These are phyloP conservation scores for Penicillium daleae DNA, from an alignment of 495 filamentous ascomycete genomes.

Conservation along the genomic window DNA sequence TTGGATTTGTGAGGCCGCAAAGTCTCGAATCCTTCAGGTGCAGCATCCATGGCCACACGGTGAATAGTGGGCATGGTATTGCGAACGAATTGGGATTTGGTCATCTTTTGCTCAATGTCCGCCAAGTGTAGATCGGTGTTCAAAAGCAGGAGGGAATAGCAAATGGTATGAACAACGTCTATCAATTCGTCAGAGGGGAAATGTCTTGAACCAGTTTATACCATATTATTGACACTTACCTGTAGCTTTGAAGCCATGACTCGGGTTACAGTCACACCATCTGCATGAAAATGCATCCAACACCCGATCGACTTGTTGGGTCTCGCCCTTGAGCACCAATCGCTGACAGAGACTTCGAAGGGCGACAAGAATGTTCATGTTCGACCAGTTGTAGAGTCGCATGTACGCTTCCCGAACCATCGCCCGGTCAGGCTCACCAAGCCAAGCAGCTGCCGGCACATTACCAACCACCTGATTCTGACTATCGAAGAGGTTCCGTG, in stretches of 20 bases:
- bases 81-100: slow-evolving; percentile 87
- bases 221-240: slow-evolving; percentile 56
- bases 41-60: slow-evolving; percentile 70
- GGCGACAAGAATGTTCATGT: slow-evolving; percentile 77
- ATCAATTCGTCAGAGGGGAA: slow-evolving; percentile 20
- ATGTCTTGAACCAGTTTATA: not conserved
- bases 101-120: slow-evolving; percentile 97
- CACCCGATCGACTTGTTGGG: slow-evolving; percentile 95
- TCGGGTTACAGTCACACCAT: slow-evolving; percentile 95
- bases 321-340: slow-evolving; percentile 87
- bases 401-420: slow-evolving; percentile 83
- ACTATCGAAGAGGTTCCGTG: slow-evolving; percentile 82
- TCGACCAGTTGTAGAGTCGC: slow-evolving; percentile 84
- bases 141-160: slow-evolving; percentile 90
- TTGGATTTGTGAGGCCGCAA: slow-evolving; percentile 46
- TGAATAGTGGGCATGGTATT: slow-evolving; percentile 93
- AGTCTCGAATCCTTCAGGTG: slow-evolving; percentile 67
- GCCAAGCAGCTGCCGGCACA: slow-evolving; percentile 81
- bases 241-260: slow-evolving; percentile 87
- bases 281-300: slow-evolving; percentile 82
- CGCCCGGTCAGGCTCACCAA: slow-evolving; percentile 73
- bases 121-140: slow-evolving; percentile 97
- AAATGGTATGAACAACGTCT: slow-evolving; percentile 98
- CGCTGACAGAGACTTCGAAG: slow-evolving; percentile 80
- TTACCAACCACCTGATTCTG: slow-evolving; percentile 78